Evolutionary conservation across 139 green algal genomes (phyloP).

Genomic region (Chara braunii): DNA sequence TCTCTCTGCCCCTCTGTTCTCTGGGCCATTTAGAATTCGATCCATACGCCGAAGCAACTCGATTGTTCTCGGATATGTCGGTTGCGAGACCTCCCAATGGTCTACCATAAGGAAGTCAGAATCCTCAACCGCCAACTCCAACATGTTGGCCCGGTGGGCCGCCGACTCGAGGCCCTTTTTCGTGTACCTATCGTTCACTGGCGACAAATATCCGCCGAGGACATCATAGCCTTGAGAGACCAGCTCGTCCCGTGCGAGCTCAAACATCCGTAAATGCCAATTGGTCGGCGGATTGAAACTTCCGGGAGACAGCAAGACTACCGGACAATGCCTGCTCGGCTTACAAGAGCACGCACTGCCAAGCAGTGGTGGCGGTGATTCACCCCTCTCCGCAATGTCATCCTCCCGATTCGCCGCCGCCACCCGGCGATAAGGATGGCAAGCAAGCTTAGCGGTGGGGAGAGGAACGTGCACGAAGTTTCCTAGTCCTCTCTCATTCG

Average conservation of each 20-base stretch:
- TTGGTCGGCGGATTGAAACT: constrained; percentile 39
- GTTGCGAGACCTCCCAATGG: constrained; percentile 43
- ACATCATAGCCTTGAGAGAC: constrained; percentile 13
- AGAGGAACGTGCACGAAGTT: not conserved
- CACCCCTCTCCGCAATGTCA: no score
- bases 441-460: not conserved
- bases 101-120: constrained; percentile 43
- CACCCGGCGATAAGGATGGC: no score
- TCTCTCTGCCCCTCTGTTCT: constrained; percentile 20
- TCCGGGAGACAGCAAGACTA: constrained; percentile 26
- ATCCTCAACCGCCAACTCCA: constrained; percentile 16
- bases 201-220: constrained; percentile 46
- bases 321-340: constrained; percentile 1
- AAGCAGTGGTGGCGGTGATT: no score
- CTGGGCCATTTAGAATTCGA: not conserved
- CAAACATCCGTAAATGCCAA: constrained; percentile 35
- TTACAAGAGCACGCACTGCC: no score
- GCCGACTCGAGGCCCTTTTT: constrained; percentile 38
- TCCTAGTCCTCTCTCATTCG: not conserved
- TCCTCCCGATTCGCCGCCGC: no score
- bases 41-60: not conserved
- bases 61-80: not conserved
- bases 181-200: constrained; percentile 38
- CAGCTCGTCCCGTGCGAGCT: constrained; percentile 37
- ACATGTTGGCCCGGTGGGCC: constrained; percentile 37